Evolutionary conservation across 1,284 basidiomycete genomes (phyloP).

Genomic region (Ganoderma boninense): DNA sequence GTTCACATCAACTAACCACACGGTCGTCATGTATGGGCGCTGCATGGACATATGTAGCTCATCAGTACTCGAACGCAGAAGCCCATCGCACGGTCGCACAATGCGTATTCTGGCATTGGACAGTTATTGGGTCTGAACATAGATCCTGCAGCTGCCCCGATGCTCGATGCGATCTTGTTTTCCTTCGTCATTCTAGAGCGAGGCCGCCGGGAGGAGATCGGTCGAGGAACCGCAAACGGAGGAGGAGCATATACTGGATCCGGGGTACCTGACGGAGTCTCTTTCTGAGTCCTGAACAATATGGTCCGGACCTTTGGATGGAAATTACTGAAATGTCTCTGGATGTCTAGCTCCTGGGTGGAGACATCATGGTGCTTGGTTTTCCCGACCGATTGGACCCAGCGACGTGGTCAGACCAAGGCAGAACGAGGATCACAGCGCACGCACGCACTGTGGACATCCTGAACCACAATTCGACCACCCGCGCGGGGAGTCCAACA

Average conservation of each 20-base stretch:
- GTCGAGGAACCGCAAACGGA: background rate
- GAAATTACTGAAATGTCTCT: too few species aligned
- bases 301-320: background rate
- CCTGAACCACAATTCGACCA: too few species aligned
- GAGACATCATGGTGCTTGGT: too few species aligned
- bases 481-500: too few species aligned
- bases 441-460: too few species aligned
- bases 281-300: background rate
- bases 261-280: background rate
- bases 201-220: background rate
- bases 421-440: too few species aligned
- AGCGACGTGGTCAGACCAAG: too few species aligned
- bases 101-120: background rate
- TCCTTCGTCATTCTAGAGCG: slow-evolving; percentile 6
- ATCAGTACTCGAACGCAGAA: background rate
- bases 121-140: background rate
- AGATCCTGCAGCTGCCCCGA: background rate
- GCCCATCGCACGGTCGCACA: background rate
- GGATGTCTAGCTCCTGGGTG: too few species aligned
- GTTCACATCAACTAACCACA: background rate
- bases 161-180: slow-evolving; percentile 6
- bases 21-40: background rate
- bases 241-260: background rate
- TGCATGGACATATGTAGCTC: background rate
- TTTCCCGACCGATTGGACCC: too few species aligned